These are phyloP conservation scores for Hyaloscypha variabilis DNA, from an alignment of 495 filamentous ascomycete genomes.

Conservation along the genomic window DNA sequence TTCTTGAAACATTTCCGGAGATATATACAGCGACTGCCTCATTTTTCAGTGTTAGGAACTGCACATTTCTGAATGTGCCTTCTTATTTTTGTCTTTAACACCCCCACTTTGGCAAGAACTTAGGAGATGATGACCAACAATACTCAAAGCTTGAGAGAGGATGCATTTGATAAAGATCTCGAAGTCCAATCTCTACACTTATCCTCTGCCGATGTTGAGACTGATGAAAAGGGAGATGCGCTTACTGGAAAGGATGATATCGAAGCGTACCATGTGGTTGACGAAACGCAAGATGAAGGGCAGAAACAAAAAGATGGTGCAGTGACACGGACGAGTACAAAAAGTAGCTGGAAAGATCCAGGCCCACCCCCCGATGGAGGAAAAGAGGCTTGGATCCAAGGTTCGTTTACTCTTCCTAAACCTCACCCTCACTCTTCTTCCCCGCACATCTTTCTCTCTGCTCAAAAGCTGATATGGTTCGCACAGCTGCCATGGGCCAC, in stretches of 20 bases:
- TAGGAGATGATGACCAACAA: not conserved
- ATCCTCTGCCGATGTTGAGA: not conserved
- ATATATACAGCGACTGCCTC: too few species aligned
- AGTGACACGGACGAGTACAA: conserved; percentile 42
- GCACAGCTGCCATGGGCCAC: conserved; percentile 18
- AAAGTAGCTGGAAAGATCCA: conserved; percentile 43
- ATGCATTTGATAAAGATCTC: not conserved
- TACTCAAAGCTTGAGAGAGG: not conserved
- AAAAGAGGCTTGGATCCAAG: conserved; percentile 48
- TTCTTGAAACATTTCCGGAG: too few species aligned
- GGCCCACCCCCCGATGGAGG: conserved; percentile 59
- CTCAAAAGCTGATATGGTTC: too few species aligned
- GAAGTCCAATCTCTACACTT: not conserved
- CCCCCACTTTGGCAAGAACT: not conserved
- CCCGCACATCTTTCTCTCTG: too few species aligned
- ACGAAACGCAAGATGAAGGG: not conserved
- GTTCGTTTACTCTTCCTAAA: conserved; percentile 29
- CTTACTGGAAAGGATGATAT: not conserved
- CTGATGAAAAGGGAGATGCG: not conserved
- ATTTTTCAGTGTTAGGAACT: too few species aligned
- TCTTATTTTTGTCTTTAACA: not conserved
- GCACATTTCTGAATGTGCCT: too few species aligned
- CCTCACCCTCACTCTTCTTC: not conserved
- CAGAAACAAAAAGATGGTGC: conserved; percentile 1
- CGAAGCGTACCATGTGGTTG: not conserved